These are phyloP conservation scores for Xylaria longipes DNA, from an alignment of 495 filamentous ascomycete species.

Conservation along the genomic window DNA sequence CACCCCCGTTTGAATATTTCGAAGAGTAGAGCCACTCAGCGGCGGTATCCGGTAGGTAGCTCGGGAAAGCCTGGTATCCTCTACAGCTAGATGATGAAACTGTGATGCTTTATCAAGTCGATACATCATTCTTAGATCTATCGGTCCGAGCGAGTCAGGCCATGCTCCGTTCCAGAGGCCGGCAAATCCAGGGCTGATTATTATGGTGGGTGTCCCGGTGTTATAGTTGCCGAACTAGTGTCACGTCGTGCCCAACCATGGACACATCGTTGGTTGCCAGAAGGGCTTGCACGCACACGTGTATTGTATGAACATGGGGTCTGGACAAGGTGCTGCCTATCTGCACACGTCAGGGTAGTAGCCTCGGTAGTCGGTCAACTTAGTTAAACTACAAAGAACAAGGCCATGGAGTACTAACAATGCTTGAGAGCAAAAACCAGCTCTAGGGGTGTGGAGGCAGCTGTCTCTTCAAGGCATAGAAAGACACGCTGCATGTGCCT, in stretches of 20 bases:
- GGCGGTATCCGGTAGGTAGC: background rate
- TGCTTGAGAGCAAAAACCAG: background rate
- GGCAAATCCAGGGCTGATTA: background rate
- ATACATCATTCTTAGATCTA: background rate
- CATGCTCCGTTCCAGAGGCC: background rate
- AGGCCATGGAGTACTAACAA: background rate
- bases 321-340: background rate
- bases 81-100: background rate
- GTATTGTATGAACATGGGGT: slow-evolving; percentile 3
- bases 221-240: background rate
- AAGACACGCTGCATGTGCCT: background rate
- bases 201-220: background rate
- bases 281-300: background rate
- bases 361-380: background rate
- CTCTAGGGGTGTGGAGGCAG: background rate
- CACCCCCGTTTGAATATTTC: background rate
- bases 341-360: background rate
- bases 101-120: background rate
- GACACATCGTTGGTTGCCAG: background rate
- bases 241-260: background rate
- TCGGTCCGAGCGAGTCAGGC: background rate
- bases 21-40: background rate
- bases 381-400: background rate
- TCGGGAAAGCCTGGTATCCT: background rate
- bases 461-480: background rate